A percentile compares a stretch with the other conserved stretches of the same genome.
These are phyloP conservation scores for Nissolia schottii DNA, from an alignment of 306 rosid genomes.

Conservation along the genomic window DNA sequence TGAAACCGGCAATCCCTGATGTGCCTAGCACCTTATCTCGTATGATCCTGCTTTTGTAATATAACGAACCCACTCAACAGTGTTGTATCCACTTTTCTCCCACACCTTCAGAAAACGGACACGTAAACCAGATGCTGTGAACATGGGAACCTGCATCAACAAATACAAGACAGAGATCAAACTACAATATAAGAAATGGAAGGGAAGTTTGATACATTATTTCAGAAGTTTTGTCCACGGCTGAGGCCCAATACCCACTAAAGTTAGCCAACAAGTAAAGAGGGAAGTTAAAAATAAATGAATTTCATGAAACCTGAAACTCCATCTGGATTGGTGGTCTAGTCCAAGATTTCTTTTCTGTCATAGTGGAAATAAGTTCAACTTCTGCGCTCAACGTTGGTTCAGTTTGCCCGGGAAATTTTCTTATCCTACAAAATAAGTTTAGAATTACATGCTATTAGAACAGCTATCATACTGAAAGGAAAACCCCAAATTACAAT, in stretches of 20 bases:
- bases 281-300: background rate
- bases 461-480: background rate
- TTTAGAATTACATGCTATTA: background rate
- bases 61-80: slow-evolving; percentile 99
- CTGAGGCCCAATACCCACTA: background rate
- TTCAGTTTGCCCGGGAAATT: slow-evolving; percentile 96
- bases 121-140: slow-evolving; percentile 92
- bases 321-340: slow-evolving; percentile 99
- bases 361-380: slow-evolving; percentile 93
- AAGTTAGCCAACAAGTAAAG: background rate
- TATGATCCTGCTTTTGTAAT: slow-evolving; percentile 96
- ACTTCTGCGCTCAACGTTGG: slow-evolving; percentile 98
- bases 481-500: background rate
- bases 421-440: slow-evolving; percentile 57
- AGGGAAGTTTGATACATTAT: background rate
- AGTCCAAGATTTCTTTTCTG: slow-evolving; percentile 94
- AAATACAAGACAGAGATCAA: background rate
- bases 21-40: slow-evolving; percentile 79
- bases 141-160: slow-evolving; percentile 74
- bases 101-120: slow-evolving; percentile 99
- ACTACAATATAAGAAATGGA: background rate
- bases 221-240: background rate
- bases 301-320: slow-evolving; percentile 56
- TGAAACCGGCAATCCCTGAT: slow-evolving; percentile 31
- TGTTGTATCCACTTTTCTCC: slow-evolving; percentile 99